phyloP scores from a whole-genome alignment of 257 asterid species.

The Henckelia pumila region DNA sequence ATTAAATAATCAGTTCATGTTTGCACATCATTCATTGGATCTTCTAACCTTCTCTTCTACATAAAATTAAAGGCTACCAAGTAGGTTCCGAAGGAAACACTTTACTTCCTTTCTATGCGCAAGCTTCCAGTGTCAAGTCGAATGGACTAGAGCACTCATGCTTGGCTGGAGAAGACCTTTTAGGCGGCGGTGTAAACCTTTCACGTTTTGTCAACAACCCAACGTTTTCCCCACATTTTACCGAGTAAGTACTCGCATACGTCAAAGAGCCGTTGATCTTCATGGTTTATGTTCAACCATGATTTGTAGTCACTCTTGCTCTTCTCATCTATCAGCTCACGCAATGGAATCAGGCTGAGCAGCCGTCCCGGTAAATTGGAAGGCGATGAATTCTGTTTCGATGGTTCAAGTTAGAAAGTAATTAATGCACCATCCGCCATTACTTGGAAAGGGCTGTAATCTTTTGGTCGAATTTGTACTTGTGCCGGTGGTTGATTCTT shows the following conservation, averaged over 20 bases:
- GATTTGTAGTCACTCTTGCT: neutral
- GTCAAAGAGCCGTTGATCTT: neutral
- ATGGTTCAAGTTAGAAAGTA: neutral
- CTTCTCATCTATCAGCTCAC: neutral
- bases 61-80: neutral
- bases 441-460: neutral
- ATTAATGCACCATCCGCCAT: neutral
- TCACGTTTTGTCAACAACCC: slow-evolving; percentile 31
- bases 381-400: neutral
- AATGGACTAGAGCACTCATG: slow-evolving; percentile 31
- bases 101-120: slow-evolving; percentile 24
- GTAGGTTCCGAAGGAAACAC: slow-evolving; percentile 30
- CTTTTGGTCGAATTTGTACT: neutral
- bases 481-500: neutral
- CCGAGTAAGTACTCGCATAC: slow-evolving; percentile 27
- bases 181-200: slow-evolving; percentile 10
- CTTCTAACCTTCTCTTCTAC: slow-evolving; percentile 14
- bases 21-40: neutral
- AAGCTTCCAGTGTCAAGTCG: slow-evolving; percentile 29
- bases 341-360: neutral
- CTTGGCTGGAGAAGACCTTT: slow-evolving; percentile 30
- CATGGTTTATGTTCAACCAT: neutral
- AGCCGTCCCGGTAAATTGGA: neutral
- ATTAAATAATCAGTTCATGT: neutral
- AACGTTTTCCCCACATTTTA: slow-evolving; percentile 27